Percentiles rank a stretch among this genome's conserved stretches.
Conservation (phyloP, 2,329 filamentous ascomycete species). For the Thelonectria blattea region DNA sequence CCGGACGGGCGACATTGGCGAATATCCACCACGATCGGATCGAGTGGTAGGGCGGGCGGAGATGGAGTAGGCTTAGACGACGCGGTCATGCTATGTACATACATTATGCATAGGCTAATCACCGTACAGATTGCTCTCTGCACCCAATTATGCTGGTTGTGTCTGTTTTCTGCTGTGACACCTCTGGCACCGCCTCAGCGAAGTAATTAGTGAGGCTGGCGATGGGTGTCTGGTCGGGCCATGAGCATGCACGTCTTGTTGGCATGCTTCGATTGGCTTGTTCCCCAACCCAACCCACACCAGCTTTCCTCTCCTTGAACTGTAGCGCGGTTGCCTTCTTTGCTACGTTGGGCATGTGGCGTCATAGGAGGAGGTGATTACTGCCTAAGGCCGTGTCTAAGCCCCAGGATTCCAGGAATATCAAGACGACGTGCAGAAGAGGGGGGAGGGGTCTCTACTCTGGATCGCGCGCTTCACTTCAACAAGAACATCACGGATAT, state of each 20-base stretch:
- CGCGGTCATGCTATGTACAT: too few species aligned
- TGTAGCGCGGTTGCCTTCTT: neutral
- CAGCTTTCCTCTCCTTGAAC: neutral
- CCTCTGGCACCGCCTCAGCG: neutral
- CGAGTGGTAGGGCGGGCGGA: too few species aligned
- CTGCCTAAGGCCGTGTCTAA: neutral
- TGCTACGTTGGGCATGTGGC: neutral
- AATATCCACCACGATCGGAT: too few species aligned
- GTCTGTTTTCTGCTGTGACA: too few species aligned
- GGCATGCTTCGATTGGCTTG: neutral
- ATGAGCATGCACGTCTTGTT: neutral
- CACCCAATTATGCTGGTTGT: neutral
- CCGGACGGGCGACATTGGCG: too few species aligned
- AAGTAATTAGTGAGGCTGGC: constrained; percentile 1
- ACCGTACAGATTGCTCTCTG: too few species aligned
- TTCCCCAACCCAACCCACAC: neutral
- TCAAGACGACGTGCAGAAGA: neutral
- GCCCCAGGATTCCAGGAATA: neutral
- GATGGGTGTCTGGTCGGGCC: neutral
- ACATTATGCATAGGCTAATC: too few species aligned
- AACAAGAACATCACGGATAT: too few species aligned
- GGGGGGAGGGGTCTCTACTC: neutral
- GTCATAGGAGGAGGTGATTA: neutral
- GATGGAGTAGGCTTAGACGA: too few species aligned
- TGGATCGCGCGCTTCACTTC: neutral